phyloP scores from a whole-genome alignment of 2,329 filamentous ascomycete genomes.

The Macrophomina pseudophaseolina region DNA sequence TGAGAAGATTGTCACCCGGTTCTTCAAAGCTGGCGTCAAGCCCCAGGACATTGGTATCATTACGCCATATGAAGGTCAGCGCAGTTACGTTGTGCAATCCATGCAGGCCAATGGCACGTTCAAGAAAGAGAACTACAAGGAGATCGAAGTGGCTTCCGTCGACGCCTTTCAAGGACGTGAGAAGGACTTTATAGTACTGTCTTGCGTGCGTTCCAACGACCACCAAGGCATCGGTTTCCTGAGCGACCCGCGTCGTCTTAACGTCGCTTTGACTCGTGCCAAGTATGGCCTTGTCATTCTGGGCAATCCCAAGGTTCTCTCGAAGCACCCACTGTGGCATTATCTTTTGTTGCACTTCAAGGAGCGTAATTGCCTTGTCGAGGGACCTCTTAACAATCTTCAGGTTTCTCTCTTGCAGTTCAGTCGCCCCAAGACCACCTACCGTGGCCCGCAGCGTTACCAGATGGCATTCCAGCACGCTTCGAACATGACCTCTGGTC shows the following conservation, averaged over 20 bases:
- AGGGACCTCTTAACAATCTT: slow-evolving; percentile 93
- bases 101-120: slow-evolving; percentile 98
- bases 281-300: slow-evolving; percentile 97
- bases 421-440: slow-evolving; percentile 88
- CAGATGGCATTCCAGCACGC: slow-evolving; percentile 77
- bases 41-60: slow-evolving; percentile 95
- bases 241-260: slow-evolving; percentile 95
- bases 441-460: slow-evolving; percentile 85
- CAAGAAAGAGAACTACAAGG: slow-evolving; percentile 98
- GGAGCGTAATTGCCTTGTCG: slow-evolving; percentile 92
- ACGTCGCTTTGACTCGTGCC: slow-evolving; percentile 93
- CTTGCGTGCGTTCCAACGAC: slow-evolving; percentile 97
- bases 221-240: slow-evolving; percentile 99
- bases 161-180: slow-evolving; percentile 99
- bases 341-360: slow-evolving; percentile 95
- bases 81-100: slow-evolving; percentile 98
- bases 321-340: slow-evolving; percentile 98
- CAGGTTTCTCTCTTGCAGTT: slow-evolving; percentile 95
- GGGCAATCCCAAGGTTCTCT: slow-evolving; percentile 95
- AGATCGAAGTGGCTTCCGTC: slow-evolving; percentile 96
- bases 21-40: slow-evolving; percentile 98
- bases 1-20: slow-evolving; percentile 96
- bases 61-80: slow-evolving; percentile 96
- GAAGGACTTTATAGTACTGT: slow-evolving; percentile 98
- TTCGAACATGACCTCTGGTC: slow-evolving; percentile 61